Conservation (phyloP, 805 yeast genomes). For the Spencermartinsiella europaea region DNA sequence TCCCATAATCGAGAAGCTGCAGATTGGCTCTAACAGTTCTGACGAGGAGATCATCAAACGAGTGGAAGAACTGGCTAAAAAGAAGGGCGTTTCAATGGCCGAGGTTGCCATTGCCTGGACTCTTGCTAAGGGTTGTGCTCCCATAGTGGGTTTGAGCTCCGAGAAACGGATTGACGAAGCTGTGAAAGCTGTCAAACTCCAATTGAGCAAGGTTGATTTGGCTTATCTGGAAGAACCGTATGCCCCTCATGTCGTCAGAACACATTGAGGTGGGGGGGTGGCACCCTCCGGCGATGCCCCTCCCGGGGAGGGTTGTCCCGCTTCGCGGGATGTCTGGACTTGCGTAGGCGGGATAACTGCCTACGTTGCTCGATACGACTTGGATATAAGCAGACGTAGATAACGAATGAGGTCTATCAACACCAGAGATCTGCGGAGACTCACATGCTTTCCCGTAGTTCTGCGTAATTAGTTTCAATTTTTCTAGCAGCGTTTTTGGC, state of each 20-base stretch:
- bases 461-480: no score
- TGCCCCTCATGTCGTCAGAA: constrained; percentile 18
- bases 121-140: constrained; percentile 44
- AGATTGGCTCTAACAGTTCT: background rate
- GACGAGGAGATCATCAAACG: constrained; percentile 38
- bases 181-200: constrained; percentile 37
- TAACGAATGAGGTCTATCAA: background rate
- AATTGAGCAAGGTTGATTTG: constrained; percentile 33
- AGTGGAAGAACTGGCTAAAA: constrained; percentile 50
- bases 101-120: constrained; percentile 51
- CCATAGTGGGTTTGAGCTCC: constrained; percentile 52
- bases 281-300: no score
- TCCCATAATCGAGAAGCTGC: background rate
- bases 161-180: constrained; percentile 51
- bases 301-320: no score
- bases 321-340: no score
- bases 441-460: no score
- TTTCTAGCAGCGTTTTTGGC: no score
- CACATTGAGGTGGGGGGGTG: background rate
- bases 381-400: background rate
- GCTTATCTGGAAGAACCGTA: constrained; percentile 30
- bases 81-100: constrained; percentile 48
- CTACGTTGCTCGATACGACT: no score
- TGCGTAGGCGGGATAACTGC: no score
- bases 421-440: no score